Evolutionary conservation across 78 protist species (phyloP), one percentile per base, ranked within the genome.

Genomic region (Cyanophora paradoxa): DNA sequence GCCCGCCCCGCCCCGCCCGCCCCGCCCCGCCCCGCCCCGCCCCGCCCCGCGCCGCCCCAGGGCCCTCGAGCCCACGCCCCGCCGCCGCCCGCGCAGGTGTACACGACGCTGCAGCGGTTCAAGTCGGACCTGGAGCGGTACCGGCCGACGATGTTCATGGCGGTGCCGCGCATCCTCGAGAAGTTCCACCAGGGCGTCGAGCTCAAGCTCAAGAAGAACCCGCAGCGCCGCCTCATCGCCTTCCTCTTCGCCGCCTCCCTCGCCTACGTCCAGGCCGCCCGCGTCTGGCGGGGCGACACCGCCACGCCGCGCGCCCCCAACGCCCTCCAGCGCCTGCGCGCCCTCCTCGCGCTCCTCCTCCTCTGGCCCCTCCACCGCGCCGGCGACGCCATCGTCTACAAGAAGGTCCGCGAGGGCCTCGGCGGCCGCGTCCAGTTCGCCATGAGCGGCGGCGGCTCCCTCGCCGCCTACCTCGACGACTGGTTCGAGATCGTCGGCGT

Each of bases 131-230:
- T 42, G 41, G 31, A 8, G 37, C 31, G 16, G 42, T n/a, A 6
- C 57, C 52, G 33, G 44, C 72, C 72, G 44, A 37, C 31, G 34
- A 10, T 44, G 30, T 10, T 66, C 72, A 13, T 66, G 57, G 57
- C 72, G 14, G 71, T 64, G 57, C 71, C 71, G 17, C 71, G 71
- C 20, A 31, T 64, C 11, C 34, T 30, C 71, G 54, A 64, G 56
- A 64, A 20, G 30, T 10, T 64, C 26, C 24, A 41, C 71, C 31
- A 64, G 11, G 54, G 71, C 48, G 71, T 64, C 8, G 26, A 41
- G 71, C 24, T 17, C 56, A 37, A 39, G 52, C 34, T 37, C 36
- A 5, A 17, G 26, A 1, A 14, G 34, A 14, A 13, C 31, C 34
- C 2, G 46, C 50, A 64, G 71, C 50, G 46, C 22, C 16, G 26